Percentiles rank a stretch among this genome's conserved stretches.
Evolutionary conservation across 2,329 filamentous ascomycete species (phyloP).

Genomic region (Rhexocercosporidium sp.): DNA sequence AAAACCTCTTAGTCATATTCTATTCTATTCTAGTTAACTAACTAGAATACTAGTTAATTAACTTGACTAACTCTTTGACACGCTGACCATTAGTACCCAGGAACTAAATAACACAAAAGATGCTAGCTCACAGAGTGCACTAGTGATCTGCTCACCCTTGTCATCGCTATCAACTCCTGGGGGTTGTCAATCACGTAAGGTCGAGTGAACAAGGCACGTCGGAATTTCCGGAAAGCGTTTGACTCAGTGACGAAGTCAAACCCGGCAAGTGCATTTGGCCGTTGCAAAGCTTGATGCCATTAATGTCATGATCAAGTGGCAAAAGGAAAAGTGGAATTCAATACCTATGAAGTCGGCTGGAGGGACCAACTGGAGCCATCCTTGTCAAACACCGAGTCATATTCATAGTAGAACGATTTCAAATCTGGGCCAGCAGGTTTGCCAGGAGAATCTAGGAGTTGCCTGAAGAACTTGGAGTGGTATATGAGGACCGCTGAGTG

Average conservation of each 20-base stretch:
- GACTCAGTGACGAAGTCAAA: not conserved
- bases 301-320: not conserved
- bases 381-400: not conserved
- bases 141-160: not conserved
- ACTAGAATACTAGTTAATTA: no score
- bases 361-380: not conserved
- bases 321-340: not conserved
- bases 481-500: slow-evolving; percentile 9
- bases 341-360: not conserved
- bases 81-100: not conserved
- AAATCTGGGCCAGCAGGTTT: not conserved
- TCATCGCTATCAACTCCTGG: not conserved
- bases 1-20: no score
- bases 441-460: slow-evolving; percentile 11
- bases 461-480: slow-evolving; percentile 11
- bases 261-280: not conserved
- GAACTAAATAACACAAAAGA: not conserved
- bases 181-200: not conserved
- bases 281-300: not conserved
- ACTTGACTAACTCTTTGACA: no score
- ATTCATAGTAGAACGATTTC: not conserved
- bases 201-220: not conserved
- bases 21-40: no score
- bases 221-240: not conserved
- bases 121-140: not conserved